Evolutionary conservation across 257 asterid genomes (phyloP), one percentile per base, ranked within the genome.

Genomic region (Solanum lycopersicoides): DNA sequence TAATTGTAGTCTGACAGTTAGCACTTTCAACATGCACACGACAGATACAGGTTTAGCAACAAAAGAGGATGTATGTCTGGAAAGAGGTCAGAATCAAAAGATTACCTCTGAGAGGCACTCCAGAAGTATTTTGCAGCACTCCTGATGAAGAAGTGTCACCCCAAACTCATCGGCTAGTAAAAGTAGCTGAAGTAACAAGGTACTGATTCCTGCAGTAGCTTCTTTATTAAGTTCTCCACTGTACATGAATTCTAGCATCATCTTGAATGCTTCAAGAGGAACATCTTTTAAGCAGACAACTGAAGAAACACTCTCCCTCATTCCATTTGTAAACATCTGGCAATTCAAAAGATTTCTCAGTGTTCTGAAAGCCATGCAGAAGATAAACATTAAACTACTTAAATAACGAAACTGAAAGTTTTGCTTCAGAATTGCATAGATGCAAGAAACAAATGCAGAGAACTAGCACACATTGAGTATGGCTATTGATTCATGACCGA

Each of bases 271-370:
- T 85, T 97, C 98, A 59, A 88, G 88, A 90, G 93, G 92, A 77
- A 97, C 92, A 87, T 96, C 99, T 90, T 92, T 95, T 90, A 97
- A 91, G 92, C 90, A 91, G 89, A 95, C 90, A 87, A 88, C 90
- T 4, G 98, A 87, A 32, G 98, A 93, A 89, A 74, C 90, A 86
- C 98, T 96, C 93, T 96, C 99, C 9, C 92, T 93, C 99, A 97
- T 96, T 91, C 99, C 99, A 90, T 96, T 97, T 68, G 99, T 95
- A 92, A 97, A 96, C 99, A 97, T 97, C 99, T 97, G 95, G 89
- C 44, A 89, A 76, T 76, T 86, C 76, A 37, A 79, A 80, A 59
- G 37, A 77, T 37, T n/a, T 12, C 83, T 77, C n/a, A 80, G 45
- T 68, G 20, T 82, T 68, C 82, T 42, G 30, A 41, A 76, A 76